Percentiles rank a stretch among this genome's conserved stretches.
Evolutionary conservation across 129 eudicot genomes (phyloP).

Genomic region (Deinandra increscens): DNA sequence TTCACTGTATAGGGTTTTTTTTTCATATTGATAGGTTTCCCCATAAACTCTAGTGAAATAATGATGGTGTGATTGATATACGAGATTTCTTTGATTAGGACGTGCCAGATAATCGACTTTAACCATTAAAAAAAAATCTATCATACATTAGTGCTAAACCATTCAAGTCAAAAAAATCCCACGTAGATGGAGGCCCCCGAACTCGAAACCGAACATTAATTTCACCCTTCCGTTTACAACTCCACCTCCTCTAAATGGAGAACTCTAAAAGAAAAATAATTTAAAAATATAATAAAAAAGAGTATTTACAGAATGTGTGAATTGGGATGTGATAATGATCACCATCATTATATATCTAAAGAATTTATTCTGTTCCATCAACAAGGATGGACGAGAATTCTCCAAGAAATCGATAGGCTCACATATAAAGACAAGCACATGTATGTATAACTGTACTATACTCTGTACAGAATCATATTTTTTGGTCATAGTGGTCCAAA

Average conservation of each 20-base stretch:
- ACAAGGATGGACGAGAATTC: slow-evolving; percentile 34
- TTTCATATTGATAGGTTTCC: too few species aligned
- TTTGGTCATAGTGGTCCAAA: slow-evolving; percentile 14
- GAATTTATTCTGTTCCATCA: slow-evolving; percentile 34
- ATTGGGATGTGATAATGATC: slow-evolving; percentile 20
- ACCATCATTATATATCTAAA: slow-evolving; percentile 31
- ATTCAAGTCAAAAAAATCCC: too few species aligned
- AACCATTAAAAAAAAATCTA: too few species aligned
- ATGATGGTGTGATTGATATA: too few species aligned
- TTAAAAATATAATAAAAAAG: background rate
- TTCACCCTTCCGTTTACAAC: background rate
- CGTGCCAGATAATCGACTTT: too few species aligned
- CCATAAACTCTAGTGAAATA: too few species aligned
- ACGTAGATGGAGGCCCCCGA: too few species aligned
- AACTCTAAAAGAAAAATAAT: too few species aligned
- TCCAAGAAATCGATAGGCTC: slow-evolving; percentile 28
- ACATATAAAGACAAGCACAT: slow-evolving; percentile 11
- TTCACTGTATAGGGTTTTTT: too few species aligned
- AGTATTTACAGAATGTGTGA: background rate
- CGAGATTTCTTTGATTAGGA: too few species aligned
- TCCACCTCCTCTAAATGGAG: too few species aligned
- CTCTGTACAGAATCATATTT: slow-evolving; percentile 19
- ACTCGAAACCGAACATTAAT: background rate
- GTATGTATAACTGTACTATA: slow-evolving; percentile 8
- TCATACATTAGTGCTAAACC: too few species aligned